These are phyloP conservation scores for Camellia sinensis DNA, from an alignment of 148 eudicot genomes.

Conservation along the genomic window DNA sequence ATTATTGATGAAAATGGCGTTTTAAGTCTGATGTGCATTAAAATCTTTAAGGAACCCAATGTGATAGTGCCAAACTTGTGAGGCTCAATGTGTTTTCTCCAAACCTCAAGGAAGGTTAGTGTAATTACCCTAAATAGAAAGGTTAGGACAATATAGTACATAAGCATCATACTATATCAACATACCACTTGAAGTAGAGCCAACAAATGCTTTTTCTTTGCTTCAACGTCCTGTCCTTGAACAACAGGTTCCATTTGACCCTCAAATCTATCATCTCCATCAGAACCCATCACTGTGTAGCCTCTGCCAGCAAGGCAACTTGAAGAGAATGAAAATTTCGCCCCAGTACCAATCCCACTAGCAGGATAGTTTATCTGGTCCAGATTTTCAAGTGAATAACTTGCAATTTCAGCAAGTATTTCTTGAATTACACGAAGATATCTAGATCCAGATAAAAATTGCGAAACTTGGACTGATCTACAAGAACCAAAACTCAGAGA, in stretches of 20 bases:
- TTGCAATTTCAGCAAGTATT: conserved; percentile 67
- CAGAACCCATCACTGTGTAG: conserved; percentile 23
- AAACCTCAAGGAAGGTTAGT: no score
- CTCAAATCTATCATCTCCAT: conserved; percentile 27
- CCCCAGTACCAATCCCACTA: conserved; percentile 19
- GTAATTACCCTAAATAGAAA: no score
- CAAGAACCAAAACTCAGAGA: conserved; percentile 36
- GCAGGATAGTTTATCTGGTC: conserved; percentile 26
- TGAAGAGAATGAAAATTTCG: conserved; percentile 20
- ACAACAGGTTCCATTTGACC: conserved; percentile 25
- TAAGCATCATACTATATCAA: background rate
- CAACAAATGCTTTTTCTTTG: conserved; percentile 62
- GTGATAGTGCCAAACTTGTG: no score
- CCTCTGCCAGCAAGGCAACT: conserved; percentile 23
- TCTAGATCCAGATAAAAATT: conserved; percentile 44
- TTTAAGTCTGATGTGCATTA: no score
- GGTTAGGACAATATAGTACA: background rate
- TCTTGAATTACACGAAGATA: conserved; percentile 62
- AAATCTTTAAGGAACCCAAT: no score
- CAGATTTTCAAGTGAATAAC: conserved; percentile 47
- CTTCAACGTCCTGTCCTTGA: conserved; percentile 38
- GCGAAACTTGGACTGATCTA: conserved; percentile 35
- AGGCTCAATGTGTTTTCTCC: no score
- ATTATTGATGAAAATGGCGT: no score
- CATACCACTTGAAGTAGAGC: conserved; percentile 77